Evolutionary conservation across 164 flowering plant genomes (phyloP).

Genomic region (Annona cherimola): DNA sequence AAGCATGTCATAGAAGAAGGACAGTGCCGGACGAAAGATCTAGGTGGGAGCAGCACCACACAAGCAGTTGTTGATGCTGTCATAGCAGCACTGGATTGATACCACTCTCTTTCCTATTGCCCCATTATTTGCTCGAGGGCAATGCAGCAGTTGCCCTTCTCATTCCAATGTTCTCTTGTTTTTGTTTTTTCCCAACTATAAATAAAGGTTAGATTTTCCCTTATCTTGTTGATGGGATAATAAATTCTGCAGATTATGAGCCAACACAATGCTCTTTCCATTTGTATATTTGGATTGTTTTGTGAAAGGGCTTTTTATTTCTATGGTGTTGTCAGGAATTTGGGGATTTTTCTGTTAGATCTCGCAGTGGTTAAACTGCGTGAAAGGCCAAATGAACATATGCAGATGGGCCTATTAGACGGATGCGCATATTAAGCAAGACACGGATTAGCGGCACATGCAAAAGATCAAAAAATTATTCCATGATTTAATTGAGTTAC

Average conservation of each 20-base stretch:
- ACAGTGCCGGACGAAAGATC: slow-evolving; percentile 13
- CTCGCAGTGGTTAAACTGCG: too few relatives aligned
- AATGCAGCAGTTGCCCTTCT: neutral
- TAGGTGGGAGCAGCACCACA: slow-evolving; percentile 19
- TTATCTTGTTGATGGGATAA: too few relatives aligned
- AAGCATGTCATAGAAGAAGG: slow-evolving; percentile 19
- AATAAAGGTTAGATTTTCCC: neutral
- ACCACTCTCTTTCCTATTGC: neutral
- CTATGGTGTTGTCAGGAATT: neutral
- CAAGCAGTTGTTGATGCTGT: slow-evolving; percentile 23
- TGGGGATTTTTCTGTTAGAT: neutral
- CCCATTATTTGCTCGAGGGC: neutral
- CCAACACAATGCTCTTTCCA: neutral
- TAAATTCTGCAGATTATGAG: neutral
- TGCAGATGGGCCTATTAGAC: too few relatives aligned
- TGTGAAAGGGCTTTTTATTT: neutral
- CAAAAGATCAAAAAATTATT: too few relatives aligned
- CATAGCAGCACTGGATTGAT: slow-evolving; percentile 13
- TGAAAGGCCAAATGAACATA: too few relatives aligned
- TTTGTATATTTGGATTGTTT: neutral
- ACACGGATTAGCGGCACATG: too few relatives aligned
- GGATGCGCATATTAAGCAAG: too few relatives aligned
- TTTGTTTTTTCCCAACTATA: neutral
- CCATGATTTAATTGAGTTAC: too few relatives aligned
- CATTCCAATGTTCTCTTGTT: too few relatives aligned